A percentile compares a stretch with the other conserved stretches of the same genome.
phyloP scores from a whole-genome alignment of 2,329 filamentous ascomycete genomes.

The Fusarium brachygibbosum region DNA sequence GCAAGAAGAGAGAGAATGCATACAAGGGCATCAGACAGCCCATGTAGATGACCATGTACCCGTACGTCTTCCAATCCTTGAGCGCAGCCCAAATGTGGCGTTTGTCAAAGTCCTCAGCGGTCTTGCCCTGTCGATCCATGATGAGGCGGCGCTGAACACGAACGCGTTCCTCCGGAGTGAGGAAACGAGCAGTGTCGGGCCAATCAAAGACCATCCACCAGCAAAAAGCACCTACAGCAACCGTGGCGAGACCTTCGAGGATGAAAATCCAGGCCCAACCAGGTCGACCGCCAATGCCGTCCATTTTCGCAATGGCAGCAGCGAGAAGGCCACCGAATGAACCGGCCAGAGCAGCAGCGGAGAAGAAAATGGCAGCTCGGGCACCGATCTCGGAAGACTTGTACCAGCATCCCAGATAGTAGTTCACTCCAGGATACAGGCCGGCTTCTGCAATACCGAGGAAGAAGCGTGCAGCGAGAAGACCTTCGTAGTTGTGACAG shows the following conservation, averaged over 20 bases:
- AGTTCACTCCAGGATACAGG: conserved; percentile 73
- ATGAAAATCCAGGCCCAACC: conserved; percentile 76
- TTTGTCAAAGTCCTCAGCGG: conserved; percentile 78
- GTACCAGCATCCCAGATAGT: conserved; percentile 85
- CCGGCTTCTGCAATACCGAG: conserved; percentile 77
- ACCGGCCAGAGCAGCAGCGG: conserved; percentile 80
- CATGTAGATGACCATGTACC: conserved; percentile 64
- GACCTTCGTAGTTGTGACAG: conserved; percentile 59
- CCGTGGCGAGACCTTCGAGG: conserved; percentile 75
- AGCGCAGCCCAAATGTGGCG: conserved; percentile 77
- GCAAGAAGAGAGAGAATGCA: conserved; percentile 68
- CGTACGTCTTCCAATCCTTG: conserved; percentile 81
- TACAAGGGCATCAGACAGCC: conserved; percentile 64
- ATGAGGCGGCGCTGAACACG: conserved; percentile 77
- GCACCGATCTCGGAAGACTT: conserved; percentile 80
- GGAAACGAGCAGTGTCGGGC: conserved; percentile 78
- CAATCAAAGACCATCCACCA: conserved; percentile 86
- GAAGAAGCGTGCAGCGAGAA: conserved; percentile 65
- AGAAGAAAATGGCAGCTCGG: conserved; percentile 81
- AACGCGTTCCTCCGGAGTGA: conserved; percentile 73
- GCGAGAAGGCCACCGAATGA: conserved; percentile 80
- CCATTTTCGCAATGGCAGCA: conserved; percentile 76
- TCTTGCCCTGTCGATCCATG: conserved; percentile 75
- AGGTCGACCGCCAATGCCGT: conserved; percentile 65
- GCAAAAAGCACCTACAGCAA: conserved; percentile 72